Evolutionary conservation across 192 early-diverging fungal genomes (phyloP).

Genomic region (Entomortierella chlamydospora): DNA sequence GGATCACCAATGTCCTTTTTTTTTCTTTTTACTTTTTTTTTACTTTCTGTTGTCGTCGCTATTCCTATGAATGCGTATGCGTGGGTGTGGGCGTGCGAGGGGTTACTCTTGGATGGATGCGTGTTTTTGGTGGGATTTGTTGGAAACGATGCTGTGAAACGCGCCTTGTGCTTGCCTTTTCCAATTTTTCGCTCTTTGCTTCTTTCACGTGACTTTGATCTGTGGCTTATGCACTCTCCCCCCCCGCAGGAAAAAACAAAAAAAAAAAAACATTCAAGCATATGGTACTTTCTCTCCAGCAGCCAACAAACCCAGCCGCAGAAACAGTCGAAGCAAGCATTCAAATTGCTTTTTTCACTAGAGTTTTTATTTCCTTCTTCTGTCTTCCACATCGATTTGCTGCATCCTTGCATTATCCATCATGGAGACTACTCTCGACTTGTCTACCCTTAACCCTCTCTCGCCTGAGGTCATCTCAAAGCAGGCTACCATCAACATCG

Average conservation of each 20-base stretch:
- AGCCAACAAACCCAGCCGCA: too few relatives aligned
- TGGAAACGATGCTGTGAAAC: neutral
- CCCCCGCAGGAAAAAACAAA: neutral
- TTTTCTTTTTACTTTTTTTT: neutral
- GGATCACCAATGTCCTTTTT: neutral
- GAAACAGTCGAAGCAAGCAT: neutral
- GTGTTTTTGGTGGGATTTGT: neutral
- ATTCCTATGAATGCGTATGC: neutral
- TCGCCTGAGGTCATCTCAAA: conserved; percentile 96
- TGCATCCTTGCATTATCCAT: conserved; percentile 4
- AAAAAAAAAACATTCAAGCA: conserved; percentile 3
- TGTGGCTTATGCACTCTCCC: neutral
- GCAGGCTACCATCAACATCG: conserved; percentile 99
- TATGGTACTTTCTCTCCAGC: too few relatives aligned
- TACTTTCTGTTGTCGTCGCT: neutral
- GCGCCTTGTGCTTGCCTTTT: too few relatives aligned
- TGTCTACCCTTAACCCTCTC: conserved; percentile 75
- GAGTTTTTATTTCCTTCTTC: neutral
- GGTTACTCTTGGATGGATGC: too few relatives aligned
- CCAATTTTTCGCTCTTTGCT: neutral
- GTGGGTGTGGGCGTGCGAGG: too few relatives aligned
- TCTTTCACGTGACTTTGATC: conserved; percentile 2
- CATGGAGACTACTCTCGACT: conserved; percentile 43
- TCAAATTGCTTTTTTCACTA: neutral
- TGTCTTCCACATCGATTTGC: neutral